These are phyloP conservation scores for Paramyrothecium roridum DNA, from an alignment of 2,329 filamentous ascomycete genomes.

Conservation along the genomic window DNA sequence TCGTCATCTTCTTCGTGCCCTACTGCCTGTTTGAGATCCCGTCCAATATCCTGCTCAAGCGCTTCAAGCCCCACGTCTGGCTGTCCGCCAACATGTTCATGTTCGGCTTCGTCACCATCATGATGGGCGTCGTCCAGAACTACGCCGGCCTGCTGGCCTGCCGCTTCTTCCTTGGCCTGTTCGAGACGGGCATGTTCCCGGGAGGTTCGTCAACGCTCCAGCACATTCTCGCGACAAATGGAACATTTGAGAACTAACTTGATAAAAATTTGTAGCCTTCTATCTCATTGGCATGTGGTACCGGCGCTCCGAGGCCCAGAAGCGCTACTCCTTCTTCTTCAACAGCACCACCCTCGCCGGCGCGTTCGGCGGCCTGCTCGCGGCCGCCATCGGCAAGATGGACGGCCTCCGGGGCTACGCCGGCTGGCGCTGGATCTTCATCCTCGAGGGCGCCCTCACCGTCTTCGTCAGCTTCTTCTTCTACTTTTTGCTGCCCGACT, in stretches of 20 bases:
- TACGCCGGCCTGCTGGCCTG: constrained; percentile 76
- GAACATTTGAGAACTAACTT: too few species aligned
- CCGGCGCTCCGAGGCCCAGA: constrained; percentile 80
- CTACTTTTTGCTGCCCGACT: constrained; percentile 69
- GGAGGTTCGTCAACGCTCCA: constrained; percentile 32
- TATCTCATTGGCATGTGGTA: constrained; percentile 90
- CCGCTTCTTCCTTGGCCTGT: constrained; percentile 80
- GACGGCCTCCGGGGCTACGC: constrained; percentile 62
- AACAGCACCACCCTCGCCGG: constrained; percentile 74
- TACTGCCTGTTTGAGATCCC: constrained; percentile 73
- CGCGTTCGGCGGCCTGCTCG: constrained; percentile 82
- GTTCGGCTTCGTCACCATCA: constrained; percentile 73
- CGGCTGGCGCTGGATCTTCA: constrained; percentile 82
- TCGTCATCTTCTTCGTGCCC: constrained; percentile 80
- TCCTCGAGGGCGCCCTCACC: constrained; percentile 69
- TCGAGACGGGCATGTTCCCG: constrained; percentile 70
- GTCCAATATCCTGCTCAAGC: constrained; percentile 65
- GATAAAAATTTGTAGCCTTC: too few species aligned
- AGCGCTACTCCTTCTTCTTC: constrained; percentile 93
- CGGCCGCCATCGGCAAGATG: constrained; percentile 88
- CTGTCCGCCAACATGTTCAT: constrained; percentile 79
- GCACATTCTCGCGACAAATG: too few species aligned
- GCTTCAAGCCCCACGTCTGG: constrained; percentile 61
- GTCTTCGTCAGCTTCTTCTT: constrained; percentile 58
- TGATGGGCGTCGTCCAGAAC: constrained; percentile 74